A percentile compares a stretch with the other conserved stretches of the same genome.
These are phyloP conservation scores for Corynascus novoguineensis DNA, from an alignment of 495 filamentous ascomycete species.

Conservation along the genomic window DNA sequence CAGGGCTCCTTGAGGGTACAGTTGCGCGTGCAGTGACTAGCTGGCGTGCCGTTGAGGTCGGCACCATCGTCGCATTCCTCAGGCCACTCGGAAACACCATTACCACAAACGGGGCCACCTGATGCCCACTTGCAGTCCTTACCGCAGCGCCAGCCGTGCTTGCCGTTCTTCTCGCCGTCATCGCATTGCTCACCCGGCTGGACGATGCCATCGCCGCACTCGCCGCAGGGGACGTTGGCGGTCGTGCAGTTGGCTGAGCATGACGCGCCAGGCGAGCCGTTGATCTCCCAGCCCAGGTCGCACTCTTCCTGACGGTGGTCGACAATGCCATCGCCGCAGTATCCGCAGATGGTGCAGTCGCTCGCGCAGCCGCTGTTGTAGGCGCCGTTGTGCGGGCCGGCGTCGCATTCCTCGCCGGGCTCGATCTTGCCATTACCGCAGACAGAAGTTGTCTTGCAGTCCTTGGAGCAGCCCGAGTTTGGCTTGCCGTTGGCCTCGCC, in stretches of 20 bases:
- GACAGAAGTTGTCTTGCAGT: conserved; percentile 13
- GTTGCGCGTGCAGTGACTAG: conserved; percentile 8
- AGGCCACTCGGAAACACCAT: conserved; percentile 18
- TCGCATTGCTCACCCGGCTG: conserved; percentile 22
- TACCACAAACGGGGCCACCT: conserved; percentile 11
- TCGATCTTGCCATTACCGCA: conserved; percentile 20
- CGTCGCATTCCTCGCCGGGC: conserved; percentile 20
- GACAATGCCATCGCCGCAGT: conserved; percentile 22
- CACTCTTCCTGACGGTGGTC: conserved; percentile 16
- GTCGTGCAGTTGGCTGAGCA: conserved; percentile 19
- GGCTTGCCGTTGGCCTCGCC: conserved; percentile 14
- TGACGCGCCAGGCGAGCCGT: conserved; percentile 14
- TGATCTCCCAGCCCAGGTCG: conserved; percentile 19
- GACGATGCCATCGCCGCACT: conserved; percentile 18
- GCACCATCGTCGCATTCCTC: conserved; percentile 22
- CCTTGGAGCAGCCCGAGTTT: conserved; percentile 10
- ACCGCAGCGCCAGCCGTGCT: conserved; percentile 7
- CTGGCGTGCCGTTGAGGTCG: conserved; percentile 17
- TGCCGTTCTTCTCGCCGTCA: conserved; percentile 16
- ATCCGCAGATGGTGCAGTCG: conserved; percentile 20
- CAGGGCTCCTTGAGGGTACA: conserved; percentile 17
- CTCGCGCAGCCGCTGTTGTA: conserved; percentile 19
- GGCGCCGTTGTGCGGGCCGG: conserved; percentile 15
- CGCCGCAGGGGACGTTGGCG: conserved; percentile 5
- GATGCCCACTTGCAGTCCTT: conserved; percentile 13